phyloP scores from a whole-genome alignment of 805 yeast genomes.

The Candida nemodendra region DNA sequence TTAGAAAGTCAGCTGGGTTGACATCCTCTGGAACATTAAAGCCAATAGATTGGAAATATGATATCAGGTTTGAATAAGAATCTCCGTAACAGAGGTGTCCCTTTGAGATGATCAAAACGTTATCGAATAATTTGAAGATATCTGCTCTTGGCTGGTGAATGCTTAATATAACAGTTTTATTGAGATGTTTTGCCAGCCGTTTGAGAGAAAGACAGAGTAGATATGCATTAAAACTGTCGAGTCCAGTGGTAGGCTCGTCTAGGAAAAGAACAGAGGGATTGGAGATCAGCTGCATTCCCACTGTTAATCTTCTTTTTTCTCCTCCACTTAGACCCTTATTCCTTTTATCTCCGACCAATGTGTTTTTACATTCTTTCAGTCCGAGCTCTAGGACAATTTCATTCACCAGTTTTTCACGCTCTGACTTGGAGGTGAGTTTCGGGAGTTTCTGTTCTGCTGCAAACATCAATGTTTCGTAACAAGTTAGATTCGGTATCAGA shows the following conservation, averaged over 20 bases:
- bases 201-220: conserved; percentile 60
- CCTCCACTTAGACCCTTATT: conserved; percentile 78
- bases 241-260: conserved; percentile 88
- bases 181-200: conserved; percentile 48
- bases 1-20: conserved; percentile 62
- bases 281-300: conserved; percentile 73
- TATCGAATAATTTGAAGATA: conserved; percentile 66
- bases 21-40: conserved; percentile 42
- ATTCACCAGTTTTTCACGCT: conserved; percentile 50
- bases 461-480: conserved; percentile 64
- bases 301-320: conserved; percentile 72
- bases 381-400: conserved; percentile 65
- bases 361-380: conserved; percentile 59
- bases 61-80: conserved; percentile 38
- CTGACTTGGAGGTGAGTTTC: conserved; percentile 38
- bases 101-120: conserved; percentile 63
- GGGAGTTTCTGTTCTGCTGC: conserved; percentile 74
- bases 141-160: conserved; percentile 86
- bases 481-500: conserved; percentile 67
- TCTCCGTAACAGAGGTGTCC: conserved; percentile 53
- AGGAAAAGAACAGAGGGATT: conserved; percentile 75
- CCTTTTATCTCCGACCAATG: conserved; percentile 51
- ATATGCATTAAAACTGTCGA: conserved; percentile 76
- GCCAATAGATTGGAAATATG: conserved; percentile 51
- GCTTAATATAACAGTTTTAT: conserved; percentile 71